Evolutionary conservation across 495 filamentous ascomycete species (phyloP).

Genomic region (Penicillium salamii): DNA sequence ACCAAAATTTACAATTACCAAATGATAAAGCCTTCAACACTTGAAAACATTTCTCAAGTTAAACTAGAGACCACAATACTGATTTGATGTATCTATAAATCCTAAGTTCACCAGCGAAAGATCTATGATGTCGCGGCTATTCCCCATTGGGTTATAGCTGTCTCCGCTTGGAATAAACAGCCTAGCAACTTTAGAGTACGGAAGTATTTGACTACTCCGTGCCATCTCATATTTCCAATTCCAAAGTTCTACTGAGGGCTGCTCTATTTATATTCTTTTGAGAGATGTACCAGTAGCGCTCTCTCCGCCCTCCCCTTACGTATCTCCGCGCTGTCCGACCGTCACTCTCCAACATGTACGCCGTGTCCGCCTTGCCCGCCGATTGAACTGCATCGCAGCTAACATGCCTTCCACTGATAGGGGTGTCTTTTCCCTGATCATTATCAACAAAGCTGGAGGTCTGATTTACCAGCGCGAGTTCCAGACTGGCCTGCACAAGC

Average conservation of each 20-base stretch:
- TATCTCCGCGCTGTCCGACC: conserved; percentile 10
- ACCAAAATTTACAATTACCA: no score
- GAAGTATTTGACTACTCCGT: no score
- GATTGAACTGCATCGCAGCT: conserved; percentile 9
- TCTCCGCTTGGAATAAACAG: background rate
- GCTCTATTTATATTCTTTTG: background rate
- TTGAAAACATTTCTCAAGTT: no score
- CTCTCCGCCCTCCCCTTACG: background rate
- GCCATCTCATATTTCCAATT: no score
- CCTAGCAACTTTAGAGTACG: background rate
- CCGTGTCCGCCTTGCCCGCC: background rate
- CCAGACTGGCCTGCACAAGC: conserved; percentile 74
- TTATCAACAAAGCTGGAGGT: conserved; percentile 98
- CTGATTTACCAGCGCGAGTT: conserved; percentile 95
- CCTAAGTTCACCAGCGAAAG: no score
- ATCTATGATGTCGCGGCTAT: background rate
- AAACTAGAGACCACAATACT: no score
- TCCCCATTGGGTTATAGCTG: background rate
- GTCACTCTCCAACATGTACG: conserved; percentile 20
- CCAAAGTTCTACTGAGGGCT: background rate
- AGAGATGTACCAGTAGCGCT: conserved; percentile 12
- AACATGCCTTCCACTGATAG: conserved; percentile 41
- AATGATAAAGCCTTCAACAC: no score
- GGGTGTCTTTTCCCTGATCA: conserved; percentile 89
- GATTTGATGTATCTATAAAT: no score